phyloP scores from a whole-genome alignment of 106 monocot species.

The Acorus calamus region DNA sequence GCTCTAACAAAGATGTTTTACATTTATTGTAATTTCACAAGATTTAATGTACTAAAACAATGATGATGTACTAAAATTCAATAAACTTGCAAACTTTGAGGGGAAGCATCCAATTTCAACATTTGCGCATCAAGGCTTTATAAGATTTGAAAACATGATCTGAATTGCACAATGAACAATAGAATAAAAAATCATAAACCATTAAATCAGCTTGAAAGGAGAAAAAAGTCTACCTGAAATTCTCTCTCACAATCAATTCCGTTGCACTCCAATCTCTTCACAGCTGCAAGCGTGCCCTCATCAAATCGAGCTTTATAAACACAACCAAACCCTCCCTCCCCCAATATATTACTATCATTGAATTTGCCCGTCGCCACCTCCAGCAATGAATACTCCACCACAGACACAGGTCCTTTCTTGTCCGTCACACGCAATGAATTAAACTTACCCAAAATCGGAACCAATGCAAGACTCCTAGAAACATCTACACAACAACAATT shows the following conservation, averaged over 20 bases:
- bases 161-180: no score
- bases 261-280: conserved; percentile 60
- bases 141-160: no score
- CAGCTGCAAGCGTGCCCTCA: conserved; percentile 42
- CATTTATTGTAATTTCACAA: not conserved
- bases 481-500: conserved; percentile 17
- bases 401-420: conserved; percentile 36
- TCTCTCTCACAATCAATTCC: conserved; percentile 53
- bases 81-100: not conserved
- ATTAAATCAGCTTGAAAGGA: no score
- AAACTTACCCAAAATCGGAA: conserved; percentile 48
- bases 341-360: conserved; percentile 56
- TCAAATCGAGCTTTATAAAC: conserved; percentile 72
- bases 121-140: no score
- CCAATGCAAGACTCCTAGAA: conserved; percentile 27
- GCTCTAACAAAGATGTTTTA: no score
- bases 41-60: not conserved
- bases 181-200: no score
- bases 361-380: conserved; percentile 64
- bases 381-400: conserved; percentile 53
- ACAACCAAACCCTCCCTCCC: conserved; percentile 44
- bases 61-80: not conserved
- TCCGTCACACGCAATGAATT: conserved; percentile 39
- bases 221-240: conserved; percentile 42
- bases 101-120: not conserved